Base-by-base conservation (phyloP, 331 rosid genomes). In the Stylosanthes scabra region DNA sequence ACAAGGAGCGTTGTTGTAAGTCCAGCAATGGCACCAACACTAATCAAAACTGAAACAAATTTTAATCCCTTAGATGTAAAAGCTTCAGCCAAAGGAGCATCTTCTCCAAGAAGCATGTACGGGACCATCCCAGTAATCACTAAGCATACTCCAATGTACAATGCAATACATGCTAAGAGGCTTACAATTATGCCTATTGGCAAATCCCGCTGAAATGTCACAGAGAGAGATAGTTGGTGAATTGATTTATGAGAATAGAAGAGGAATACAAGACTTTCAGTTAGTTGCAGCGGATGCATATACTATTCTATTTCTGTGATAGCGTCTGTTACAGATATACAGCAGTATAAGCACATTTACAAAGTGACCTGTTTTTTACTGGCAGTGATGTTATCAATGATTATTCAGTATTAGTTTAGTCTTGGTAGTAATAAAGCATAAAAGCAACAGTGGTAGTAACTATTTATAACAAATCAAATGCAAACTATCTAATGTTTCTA, bases 41-140 rank as follows among this genome's bases (percentile, higher is more conserved):
- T 95, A 74, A 95, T 95, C 82, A 92, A 74, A 58, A 88, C 34
- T 63, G 99, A 83, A 75, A 92, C 91, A 75, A 82, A 83, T 74
- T 90, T 95, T 80, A 95, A 73, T 77, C 99, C 99, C 83, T 87
- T 95, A 67, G 99, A 88, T 44, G 83, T 68, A 86, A 95, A 95
- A 71, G 99, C 99, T 44, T 92, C 89, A 11, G 98, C 96, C 88
- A 95, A 83, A 25, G 99, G 97, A 83, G 98, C 97, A 55, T 95
- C 99, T 81, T 95, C 99, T 63, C 97, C 96, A 37, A 95, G 88
- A 55, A 86, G 74, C 60, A 68, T 70, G 87, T 80, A 95, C 2
- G 99, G 99, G 58, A 95, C 96, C 99, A 95, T 95, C 81, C 98
- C 98, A 60, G 99, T 95, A 78, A 95, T 82, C 86, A 95, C 98